Evolutionary conservation across 2,329 filamentous ascomycete genomes (phyloP), one percentile per base, ranked within the genome.

Genomic region (Grosmannia serpens): DNA sequence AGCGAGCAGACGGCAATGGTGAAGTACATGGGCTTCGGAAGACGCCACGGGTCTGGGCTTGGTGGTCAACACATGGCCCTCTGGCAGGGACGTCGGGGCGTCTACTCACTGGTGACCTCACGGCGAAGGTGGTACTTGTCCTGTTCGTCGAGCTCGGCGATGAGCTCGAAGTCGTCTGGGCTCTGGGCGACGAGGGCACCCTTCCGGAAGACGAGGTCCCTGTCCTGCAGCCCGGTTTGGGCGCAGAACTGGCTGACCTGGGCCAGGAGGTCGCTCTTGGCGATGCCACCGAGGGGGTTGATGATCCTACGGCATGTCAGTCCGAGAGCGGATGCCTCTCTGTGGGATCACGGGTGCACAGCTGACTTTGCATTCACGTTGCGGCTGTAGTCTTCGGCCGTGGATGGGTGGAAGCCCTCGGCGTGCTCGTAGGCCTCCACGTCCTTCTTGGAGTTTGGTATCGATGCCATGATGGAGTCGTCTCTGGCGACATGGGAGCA

Each of bases 121-220:
- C 84, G 77, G 56, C 75, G 71, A 2, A 91, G 77, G 20, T 81
- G 79, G 55, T 80, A 73, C 56, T 80, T 72, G 63, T 80, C 78
- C 2, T 70, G 55, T 17, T 56, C 55, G 7, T 47, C 49, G 15
- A 59, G 46, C 31, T 55, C 61, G n/a, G 55, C 71, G 46, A 90
- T 76, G 38, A 77, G 73, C 58, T 88, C 85, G 67, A 74, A 88
- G 35, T 77, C 74, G 31, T 11, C 22, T 9, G 0, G 86, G 86
- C 63, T 85, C 82, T 68, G 86, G 2, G 88, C 88, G n/a, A 90
- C 80, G 15, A 91, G 75, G 5, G 88, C 88, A 33, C 86, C 88
- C 66, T 8, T 74, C 71, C 3, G 82, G 70, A 53, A 60, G 50
- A 91, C 74, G 26, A 76, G 76, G 62, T 86, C 80, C 35, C 60